These are phyloP conservation scores for Trichoderma atrobrunneum DNA, from an alignment of 2,329 filamentous ascomycete genomes.

Conservation along the genomic window DNA sequence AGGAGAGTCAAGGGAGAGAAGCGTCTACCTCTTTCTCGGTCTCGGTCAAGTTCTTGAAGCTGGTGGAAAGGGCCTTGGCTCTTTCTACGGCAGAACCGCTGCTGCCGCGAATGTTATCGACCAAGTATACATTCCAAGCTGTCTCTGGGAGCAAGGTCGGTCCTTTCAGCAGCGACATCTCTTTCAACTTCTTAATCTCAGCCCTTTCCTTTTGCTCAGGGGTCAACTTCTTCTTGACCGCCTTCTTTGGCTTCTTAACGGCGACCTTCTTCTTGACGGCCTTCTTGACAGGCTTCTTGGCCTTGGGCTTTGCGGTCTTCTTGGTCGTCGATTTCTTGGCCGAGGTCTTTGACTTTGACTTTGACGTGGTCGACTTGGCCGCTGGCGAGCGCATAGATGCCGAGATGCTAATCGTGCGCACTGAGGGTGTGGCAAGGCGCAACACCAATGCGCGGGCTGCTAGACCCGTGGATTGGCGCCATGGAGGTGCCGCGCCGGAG, in stretches of 20 bases:
- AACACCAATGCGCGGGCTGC: conserved; percentile 22
- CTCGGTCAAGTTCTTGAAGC: conserved; percentile 41
- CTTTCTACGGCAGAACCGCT: conserved; percentile 19
- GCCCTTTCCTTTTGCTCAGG: conserved; percentile 39
- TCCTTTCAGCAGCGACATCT: conserved; percentile 41
- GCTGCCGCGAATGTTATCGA: conserved; percentile 29
- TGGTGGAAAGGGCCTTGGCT: conserved; percentile 30
- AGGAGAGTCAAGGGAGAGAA: not conserved
- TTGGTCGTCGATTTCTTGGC: conserved; percentile 25
- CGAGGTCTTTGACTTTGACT: conserved; percentile 22
- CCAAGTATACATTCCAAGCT: conserved; percentile 40
- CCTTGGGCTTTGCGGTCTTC: conserved; percentile 23
- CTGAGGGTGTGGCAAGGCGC: conserved; percentile 22
- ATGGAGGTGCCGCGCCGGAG: conserved; percentile 19
- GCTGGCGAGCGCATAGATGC: conserved; percentile 29
- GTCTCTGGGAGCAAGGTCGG: conserved; percentile 33
- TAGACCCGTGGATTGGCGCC: conserved; percentile 24
- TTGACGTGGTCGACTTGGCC: conserved; percentile 25
- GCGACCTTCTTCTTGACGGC: conserved; percentile 25
- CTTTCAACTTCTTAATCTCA: conserved; percentile 38
- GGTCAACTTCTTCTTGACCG: conserved; percentile 36
- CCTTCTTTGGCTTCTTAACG: conserved; percentile 29
- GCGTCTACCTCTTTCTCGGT: conserved; percentile 44
- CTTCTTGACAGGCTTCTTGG: conserved; percentile 26
- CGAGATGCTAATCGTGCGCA: conserved; percentile 35